These are phyloP conservation scores for Stellera chamaejasme DNA, from an alignment of 345 rosid genomes.

Conservation along the genomic window DNA sequence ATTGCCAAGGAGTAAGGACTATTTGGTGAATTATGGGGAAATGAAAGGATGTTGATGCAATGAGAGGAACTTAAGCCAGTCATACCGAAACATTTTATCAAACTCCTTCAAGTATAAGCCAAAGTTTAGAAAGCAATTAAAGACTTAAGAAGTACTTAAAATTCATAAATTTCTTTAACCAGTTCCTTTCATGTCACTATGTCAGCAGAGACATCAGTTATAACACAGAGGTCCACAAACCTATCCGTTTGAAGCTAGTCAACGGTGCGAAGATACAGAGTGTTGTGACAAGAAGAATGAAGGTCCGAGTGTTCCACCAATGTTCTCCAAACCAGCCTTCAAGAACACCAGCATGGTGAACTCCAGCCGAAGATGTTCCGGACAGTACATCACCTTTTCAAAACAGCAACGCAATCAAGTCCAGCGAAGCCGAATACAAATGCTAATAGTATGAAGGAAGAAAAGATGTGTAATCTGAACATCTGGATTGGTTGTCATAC, in stretches of 20 bases:
- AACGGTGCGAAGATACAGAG: constrained; percentile 66
- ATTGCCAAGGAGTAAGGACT: too few relatives aligned
- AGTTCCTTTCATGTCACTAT: too few relatives aligned
- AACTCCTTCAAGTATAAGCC: too few relatives aligned
- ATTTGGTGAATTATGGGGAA: too few relatives aligned
- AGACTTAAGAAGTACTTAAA: neutral
- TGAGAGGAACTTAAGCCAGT: too few relatives aligned
- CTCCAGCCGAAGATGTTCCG: constrained; percentile 73
- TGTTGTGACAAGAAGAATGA: constrained; percentile 62
- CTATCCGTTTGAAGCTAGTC: constrained; percentile 79
- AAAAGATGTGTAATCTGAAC: neutral
- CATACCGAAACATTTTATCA: too few relatives aligned
- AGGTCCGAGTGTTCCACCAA: constrained; percentile 73
- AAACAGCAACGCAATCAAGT: neutral
- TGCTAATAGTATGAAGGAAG: too few relatives aligned
- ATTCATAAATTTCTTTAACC: too few relatives aligned
- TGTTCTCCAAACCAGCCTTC: constrained; percentile 90
- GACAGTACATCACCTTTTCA: constrained; percentile 67
- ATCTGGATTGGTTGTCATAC: constrained; percentile 23
- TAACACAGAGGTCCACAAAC: constrained; percentile 22
- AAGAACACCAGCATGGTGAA: constrained; percentile 73
- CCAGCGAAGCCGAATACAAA: neutral
- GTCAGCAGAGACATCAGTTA: too few relatives aligned
- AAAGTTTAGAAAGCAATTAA: too few relatives aligned
- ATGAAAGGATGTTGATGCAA: too few relatives aligned